Percentiles rank a stretch among this genome's conserved stretches.
Conservation (phyloP, 2,329 filamentous ascomycete species). For the Beauveria scarabaeidicola region DNA sequence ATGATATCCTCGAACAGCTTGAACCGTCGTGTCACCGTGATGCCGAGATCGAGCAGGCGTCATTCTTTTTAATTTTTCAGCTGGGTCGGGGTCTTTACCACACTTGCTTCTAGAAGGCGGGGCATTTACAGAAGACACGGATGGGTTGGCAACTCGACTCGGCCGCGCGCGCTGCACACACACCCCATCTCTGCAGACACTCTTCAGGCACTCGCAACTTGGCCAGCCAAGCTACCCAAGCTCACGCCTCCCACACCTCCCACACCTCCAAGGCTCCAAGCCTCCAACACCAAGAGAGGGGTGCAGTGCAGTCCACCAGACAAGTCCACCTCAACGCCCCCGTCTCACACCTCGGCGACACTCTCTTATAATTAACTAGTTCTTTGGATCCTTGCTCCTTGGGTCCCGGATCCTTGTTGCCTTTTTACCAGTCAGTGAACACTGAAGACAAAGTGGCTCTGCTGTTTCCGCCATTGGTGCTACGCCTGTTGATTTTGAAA, state of each 20-base stretch:
- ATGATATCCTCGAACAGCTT: not conserved
- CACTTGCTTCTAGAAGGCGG: slow-evolving; percentile 11
- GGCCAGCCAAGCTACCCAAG: not conserved
- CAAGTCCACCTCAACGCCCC: slow-evolving; percentile 6
- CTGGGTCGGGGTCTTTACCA: slow-evolving; percentile 9
- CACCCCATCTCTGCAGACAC: not conserved
- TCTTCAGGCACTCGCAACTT: not conserved
- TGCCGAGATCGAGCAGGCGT: slow-evolving; percentile 5
- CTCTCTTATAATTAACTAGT: not conserved
- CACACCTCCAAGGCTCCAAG: not conserved
- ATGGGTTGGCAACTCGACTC: not conserved
- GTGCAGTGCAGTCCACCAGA: not conserved
- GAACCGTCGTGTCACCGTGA: not conserved
- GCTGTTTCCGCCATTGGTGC: slow-evolving; percentile 6
- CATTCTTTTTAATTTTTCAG: slow-evolving; percentile 6
- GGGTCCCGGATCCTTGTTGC: not conserved
- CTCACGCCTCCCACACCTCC: not conserved
- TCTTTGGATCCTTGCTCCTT: not conserved
- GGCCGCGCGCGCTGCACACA: not conserved
- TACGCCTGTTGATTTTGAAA: not conserved
- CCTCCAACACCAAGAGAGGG: not conserved
- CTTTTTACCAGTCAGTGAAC: not conserved
- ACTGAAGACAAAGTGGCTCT: slow-evolving; percentile 7
- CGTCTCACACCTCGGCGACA: slow-evolving; percentile 9
- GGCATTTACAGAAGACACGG: not conserved